Evolutionary conservation across 2,329 filamentous ascomycete species (phyloP).

Genomic region (Fusarium musae): DNA sequence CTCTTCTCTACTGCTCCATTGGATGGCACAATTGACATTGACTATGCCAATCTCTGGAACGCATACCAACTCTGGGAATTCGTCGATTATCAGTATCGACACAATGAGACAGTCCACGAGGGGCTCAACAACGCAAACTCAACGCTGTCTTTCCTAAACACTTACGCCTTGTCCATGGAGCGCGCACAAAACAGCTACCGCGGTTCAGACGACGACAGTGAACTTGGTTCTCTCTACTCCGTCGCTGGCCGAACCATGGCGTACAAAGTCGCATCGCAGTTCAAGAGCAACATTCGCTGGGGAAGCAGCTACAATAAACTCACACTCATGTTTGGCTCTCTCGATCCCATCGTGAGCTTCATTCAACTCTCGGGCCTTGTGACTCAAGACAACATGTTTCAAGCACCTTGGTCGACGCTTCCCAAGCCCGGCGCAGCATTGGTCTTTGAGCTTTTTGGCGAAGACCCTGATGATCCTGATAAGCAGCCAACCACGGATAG

Average conservation of each 20-base stretch:
- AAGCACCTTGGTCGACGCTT: slow-evolving; percentile 49
- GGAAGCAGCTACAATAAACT: slow-evolving; percentile 58
- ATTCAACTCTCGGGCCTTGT: slow-evolving; percentile 61
- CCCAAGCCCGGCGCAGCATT: slow-evolving; percentile 80
- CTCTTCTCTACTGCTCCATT: slow-evolving; percentile 55
- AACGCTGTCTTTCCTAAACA: slow-evolving; percentile 60
- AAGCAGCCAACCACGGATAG: slow-evolving; percentile 49
- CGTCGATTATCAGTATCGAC: slow-evolving; percentile 63
- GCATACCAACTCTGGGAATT: slow-evolving; percentile 67
- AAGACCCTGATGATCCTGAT: slow-evolving; percentile 35
- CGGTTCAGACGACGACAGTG: slow-evolving; percentile 52
- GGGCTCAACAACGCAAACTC: slow-evolving; percentile 50
- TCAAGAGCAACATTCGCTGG: slow-evolving; percentile 56
- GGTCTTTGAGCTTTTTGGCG: slow-evolving; percentile 72
- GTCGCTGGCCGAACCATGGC: slow-evolving; percentile 66
- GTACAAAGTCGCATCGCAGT: slow-evolving; percentile 54
- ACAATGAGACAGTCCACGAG: slow-evolving; percentile 58
- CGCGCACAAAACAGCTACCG: slow-evolving; percentile 65
- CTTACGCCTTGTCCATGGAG: slow-evolving; percentile 76
- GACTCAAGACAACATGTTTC: slow-evolving; percentile 62
- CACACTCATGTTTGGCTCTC: slow-evolving; percentile 64
- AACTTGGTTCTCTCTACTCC: slow-evolving; percentile 53
- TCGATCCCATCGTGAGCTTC: slow-evolving; percentile 66
- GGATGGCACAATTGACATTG: slow-evolving; percentile 49
- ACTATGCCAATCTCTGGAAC: slow-evolving; percentile 56